Base-by-base conservation (phyloP, 352 stramenopile genomes). In the Globisporangium carolinianum region DNA sequence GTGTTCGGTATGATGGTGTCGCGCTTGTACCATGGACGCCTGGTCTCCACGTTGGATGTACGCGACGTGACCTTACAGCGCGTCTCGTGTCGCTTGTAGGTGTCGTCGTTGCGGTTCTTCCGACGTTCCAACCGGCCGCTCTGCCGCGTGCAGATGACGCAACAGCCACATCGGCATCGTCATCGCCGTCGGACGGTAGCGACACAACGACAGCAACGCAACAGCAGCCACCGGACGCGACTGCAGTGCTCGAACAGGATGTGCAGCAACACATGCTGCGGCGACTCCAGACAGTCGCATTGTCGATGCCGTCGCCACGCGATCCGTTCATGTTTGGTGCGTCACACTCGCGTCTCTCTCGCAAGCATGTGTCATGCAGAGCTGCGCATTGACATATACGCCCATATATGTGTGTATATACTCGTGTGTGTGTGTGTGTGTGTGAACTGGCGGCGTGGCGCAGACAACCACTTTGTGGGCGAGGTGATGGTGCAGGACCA, bases 401-500 rank as follows among this genome's bases (percentile, higher is more conserved):
- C 3, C 9, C 42, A 11, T 14, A 49, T 15, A 35, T 24, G 45
- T 24, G n/a, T n/a, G n/a, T n/a, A n/a, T n/a, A n/a, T n/a, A n/a
- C n/a, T n/a, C n/a, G n/a, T n/a, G n/a, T 4, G 15, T 32, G 45
- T 49, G 0, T 12, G 18, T 24, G 43, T 6, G 43, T 48, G 8
- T 2, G 15, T 38, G 51, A 18, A 36, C 24, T 45, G 47, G 11
- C 41, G 52, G 52, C 48, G 43, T 4, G 35, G 2, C 45, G 38
- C 39, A 86, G 76, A 87, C 51, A 87, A 84, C 38, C 73, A 76
- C n/a, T 69, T 87, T 49, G 69, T 87, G 6, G 76, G 76, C 1
- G 66, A 82, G 48, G 72, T 82, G 12, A 70, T 69, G 17, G 68
- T 87, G 42, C 55, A 79, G 48, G 84, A 64, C 57, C 76, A 87